A percentile compares a stretch with the other conserved stretches of the same genome.
These are phyloP conservation scores for Kodamaea kaohsiungensis DNA, from an alignment of 805 yeast genomes.

Conservation along the genomic window DNA sequence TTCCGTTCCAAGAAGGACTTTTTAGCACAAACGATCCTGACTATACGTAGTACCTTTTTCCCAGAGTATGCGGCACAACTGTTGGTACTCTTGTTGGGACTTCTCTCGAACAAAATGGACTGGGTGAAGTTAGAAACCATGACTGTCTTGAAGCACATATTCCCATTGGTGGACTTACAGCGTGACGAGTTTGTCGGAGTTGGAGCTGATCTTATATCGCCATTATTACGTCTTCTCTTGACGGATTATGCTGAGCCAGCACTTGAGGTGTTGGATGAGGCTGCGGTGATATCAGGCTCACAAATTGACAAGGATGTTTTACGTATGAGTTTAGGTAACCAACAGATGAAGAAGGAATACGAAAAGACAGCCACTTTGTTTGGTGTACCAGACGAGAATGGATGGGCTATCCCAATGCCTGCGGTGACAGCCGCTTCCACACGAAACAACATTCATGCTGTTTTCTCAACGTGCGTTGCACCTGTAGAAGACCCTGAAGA, in stretches of 20 bases:
- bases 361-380: constrained; percentile 86
- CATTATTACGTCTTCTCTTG: constrained; percentile 72
- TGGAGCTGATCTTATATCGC: constrained; percentile 94
- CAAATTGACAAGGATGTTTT: constrained; percentile 88
- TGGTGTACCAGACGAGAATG: constrained; percentile 93
- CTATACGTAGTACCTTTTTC: constrained; percentile 68
- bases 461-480: constrained; percentile 78
- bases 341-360: constrained; percentile 73
- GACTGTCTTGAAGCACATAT: constrained; percentile 68
- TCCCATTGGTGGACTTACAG: constrained; percentile 76
- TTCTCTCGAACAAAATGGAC: constrained; percentile 69
- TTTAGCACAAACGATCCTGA: constrained; percentile 72
- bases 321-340: constrained; percentile 87
- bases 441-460: constrained; percentile 92
- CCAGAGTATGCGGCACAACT: constrained; percentile 74
- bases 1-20: constrained; percentile 93
- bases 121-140: constrained; percentile 86
- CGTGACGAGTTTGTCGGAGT: constrained; percentile 80
- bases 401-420: constrained; percentile 98
- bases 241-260: constrained; percentile 91
- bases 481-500: constrained; percentile 37
- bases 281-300: constrained; percentile 83
- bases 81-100: constrained; percentile 73
- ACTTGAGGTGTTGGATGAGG: constrained; percentile 83
- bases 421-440: constrained; percentile 86